phyloP scores from a whole-genome alignment of 495 filamentous ascomycete genomes.

The Penicillium goetzii region DNA sequence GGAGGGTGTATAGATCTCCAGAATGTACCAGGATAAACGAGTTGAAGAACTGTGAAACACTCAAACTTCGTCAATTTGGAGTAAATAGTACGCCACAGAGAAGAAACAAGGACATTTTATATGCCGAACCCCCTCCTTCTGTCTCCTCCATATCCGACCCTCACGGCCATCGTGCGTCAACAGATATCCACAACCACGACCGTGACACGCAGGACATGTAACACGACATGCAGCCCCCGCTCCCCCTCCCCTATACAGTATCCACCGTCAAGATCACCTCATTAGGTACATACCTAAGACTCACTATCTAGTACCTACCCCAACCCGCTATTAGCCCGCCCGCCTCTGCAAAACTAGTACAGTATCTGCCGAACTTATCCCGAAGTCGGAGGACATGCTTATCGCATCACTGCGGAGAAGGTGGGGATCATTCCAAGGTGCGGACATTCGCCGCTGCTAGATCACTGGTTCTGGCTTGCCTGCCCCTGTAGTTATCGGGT shows the following conservation, averaged over 20 bases:
- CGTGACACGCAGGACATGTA: neutral
- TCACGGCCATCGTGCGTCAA: conserved; percentile 10
- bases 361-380: conserved; percentile 1
- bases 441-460: conserved; percentile 9
- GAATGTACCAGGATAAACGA: neutral
- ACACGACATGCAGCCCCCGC: neutral
- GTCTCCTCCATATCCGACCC: neutral
- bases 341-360: neutral
- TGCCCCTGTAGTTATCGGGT: neutral
- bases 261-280: conserved; percentile 18
- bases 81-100: neutral
- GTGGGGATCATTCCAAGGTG: conserved; percentile 1
- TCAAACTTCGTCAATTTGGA: neutral
- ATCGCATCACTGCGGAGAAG: conserved; percentile 14
- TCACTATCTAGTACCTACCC: neutral
- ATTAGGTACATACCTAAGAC: neutral
- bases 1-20: neutral
- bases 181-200: neutral
- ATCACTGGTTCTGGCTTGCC: neutral
- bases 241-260: neutral
- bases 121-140: neutral
- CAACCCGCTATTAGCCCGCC: neutral
- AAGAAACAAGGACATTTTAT: neutral
- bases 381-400: conserved; percentile 19
- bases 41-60: neutral